Evolutionary conservation across 306 rosid species (phyloP).

Genomic region (Quercus variabilis): DNA sequence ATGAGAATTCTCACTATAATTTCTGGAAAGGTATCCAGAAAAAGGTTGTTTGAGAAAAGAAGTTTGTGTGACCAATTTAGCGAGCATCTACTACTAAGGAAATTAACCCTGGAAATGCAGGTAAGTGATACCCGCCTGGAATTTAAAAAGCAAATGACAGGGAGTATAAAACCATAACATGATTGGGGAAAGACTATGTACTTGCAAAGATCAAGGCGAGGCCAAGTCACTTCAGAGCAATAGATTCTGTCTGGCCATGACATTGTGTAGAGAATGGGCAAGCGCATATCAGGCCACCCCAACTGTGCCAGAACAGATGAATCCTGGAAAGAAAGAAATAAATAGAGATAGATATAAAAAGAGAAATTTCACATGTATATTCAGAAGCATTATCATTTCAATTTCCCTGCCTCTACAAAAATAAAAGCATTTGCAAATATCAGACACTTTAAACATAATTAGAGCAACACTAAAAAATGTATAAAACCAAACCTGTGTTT

Average conservation of each 20-base stretch:
- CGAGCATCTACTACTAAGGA: not conserved
- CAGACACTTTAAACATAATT: not conserved
- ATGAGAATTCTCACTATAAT: not conserved
- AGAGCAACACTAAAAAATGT: not conserved
- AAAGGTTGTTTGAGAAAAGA: not conserved
- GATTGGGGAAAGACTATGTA: slow-evolving; percentile 34
- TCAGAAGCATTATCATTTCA: not conserved
- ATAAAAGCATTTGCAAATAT: not conserved
- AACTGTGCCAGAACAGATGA: slow-evolving; percentile 93
- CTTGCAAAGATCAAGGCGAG: slow-evolving; percentile 99
- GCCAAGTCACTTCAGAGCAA: slow-evolving; percentile 97
- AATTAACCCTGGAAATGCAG: not conserved
- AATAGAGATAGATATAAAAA: not conserved
- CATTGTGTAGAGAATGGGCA: slow-evolving; percentile 95
- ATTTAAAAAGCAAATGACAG: not conserved
- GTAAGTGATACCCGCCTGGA: not conserved
- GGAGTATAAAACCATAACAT: slow-evolving; percentile 14
- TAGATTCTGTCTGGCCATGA: slow-evolving; percentile 96
- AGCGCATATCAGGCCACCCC: slow-evolving; percentile 99
- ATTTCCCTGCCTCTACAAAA: slow-evolving; percentile 1
- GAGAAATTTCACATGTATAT: not conserved
- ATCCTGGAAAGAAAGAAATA: slow-evolving; percentile 50
- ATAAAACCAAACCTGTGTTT: slow-evolving; percentile 73
- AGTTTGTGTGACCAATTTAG: not conserved
- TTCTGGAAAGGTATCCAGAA: not conserved